phyloP scores from a whole-genome alignment of 2,329 filamentous ascomycete species.

The Aspergillus pseudoterreus region DNA sequence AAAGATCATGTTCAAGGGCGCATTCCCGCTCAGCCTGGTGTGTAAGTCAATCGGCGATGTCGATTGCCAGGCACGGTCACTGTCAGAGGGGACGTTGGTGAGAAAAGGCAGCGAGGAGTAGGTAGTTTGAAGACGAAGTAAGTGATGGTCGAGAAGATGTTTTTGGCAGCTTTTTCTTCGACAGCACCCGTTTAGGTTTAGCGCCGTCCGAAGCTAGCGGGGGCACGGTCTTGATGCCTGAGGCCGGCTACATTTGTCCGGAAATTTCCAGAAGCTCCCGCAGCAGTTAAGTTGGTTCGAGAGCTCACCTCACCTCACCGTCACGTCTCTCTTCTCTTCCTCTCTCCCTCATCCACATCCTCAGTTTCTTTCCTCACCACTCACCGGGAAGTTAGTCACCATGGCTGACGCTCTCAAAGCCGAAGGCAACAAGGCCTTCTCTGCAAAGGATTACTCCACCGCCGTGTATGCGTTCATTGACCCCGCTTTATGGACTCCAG shows the following conservation, averaged over 20 bases:
- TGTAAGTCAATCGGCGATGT: not conserved
- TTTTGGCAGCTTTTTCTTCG: constrained; percentile 27
- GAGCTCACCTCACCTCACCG: constrained; percentile 9
- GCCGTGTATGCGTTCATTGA: constrained; percentile 71
- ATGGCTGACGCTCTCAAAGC: constrained; percentile 87
- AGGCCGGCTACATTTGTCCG: constrained; percentile 20
- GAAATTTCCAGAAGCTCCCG: constrained; percentile 46
- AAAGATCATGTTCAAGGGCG: constrained; percentile 31
- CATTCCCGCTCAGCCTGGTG: constrained; percentile 10
- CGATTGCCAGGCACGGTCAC: not conserved
- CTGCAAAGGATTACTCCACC: constrained; percentile 92
- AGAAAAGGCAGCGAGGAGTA: constrained; percentile 2
- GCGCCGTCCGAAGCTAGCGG: constrained; percentile 14
- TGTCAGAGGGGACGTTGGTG: not conserved
- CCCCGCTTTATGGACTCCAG: constrained; percentile 16
- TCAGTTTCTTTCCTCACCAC: not conserved
- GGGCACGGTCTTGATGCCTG: constrained; percentile 20
- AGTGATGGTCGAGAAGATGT: constrained; percentile 16
- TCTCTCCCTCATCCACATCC: constrained; percentile 3
- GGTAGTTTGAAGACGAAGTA: not conserved
- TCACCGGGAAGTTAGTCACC: constrained; percentile 18
- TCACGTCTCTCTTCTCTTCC: constrained; percentile 5
- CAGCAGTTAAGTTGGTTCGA: constrained; percentile 10
- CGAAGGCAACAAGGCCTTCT: constrained; percentile 97
- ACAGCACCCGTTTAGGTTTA: constrained; percentile 14